Base-by-base conservation (phyloP, 305 asterid genomes). In the Stenogyne calaminthoides region DNA sequence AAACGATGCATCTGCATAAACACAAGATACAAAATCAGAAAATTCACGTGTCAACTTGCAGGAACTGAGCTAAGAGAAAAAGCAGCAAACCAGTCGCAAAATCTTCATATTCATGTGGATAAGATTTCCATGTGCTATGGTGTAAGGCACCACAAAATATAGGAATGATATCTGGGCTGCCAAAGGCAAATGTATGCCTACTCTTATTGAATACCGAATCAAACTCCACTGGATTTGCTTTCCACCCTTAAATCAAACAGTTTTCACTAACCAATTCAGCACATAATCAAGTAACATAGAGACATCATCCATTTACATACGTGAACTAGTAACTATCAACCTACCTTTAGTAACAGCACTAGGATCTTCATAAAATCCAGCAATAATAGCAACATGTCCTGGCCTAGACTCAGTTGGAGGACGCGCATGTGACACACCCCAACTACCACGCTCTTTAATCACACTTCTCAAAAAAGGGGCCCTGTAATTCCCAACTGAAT, bases 331-430 rank as follows among this genome's bases (percentile, higher is more conserved):
- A 10, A 74, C 65, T 55, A 66, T 49, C 29, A 10, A 74, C 72
- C 72, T 27, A 91, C 99, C 99, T 90, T 95, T 92, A 27, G 99
- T 95, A 65, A 95, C 96, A 54, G 99, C 99, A 79, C 98, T 95
- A 58, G 99, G 99, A 84, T 95, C 99, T 82, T 95, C 99, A 80
- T 95, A 95, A 74, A 95, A 92, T 0, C 99, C 99, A 79, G 99
- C 99, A 84, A 92, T 95, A 32, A 95, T 85, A 29, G 99, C 96
- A 81, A 95, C 99, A 86, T 95, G 99, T 12, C 99, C 98, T 32
- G 98, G 99, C 80, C 98, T 89, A 20, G 98, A 95, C 78, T 95
- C 99, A 1, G 99, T 95, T 2, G 99, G 99, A 56, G 99, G 99
- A 36, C 99, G 97, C 10, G 99, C 98, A 70, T 92, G 98, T 9